A percentile compares a stretch with the other conserved stretches of the same genome.
These are phyloP conservation scores for Cyanodermella asteris DNA, from an alignment of 2,329 filamentous ascomycete species.

Conservation along the genomic window DNA sequence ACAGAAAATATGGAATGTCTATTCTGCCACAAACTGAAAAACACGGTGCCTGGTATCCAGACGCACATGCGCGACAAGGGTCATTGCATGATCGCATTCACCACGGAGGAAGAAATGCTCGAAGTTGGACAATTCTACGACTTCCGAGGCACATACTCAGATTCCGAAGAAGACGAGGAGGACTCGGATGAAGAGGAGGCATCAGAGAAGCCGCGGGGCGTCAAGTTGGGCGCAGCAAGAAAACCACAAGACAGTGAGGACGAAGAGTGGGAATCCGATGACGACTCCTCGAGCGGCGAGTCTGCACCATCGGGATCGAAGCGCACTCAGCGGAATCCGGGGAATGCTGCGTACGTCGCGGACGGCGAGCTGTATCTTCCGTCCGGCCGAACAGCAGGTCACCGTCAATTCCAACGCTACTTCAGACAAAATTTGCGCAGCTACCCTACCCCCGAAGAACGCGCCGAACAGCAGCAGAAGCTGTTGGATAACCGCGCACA, in stretches of 20 bases:
- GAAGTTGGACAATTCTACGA: slow-evolving; percentile 95
- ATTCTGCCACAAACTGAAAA: slow-evolving; percentile 65
- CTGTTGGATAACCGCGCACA: slow-evolving; percentile 32
- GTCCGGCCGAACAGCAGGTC: slow-evolving; percentile 70
- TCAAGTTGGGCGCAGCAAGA: slow-evolving; percentile 42
- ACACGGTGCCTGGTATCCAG: slow-evolving; percentile 58
- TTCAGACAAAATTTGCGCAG: slow-evolving; percentile 81
- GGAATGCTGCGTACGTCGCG: slow-evolving; percentile 68
- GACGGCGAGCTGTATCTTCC: slow-evolving; percentile 89
- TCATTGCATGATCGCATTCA: slow-evolving; percentile 91
- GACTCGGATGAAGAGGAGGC: slow-evolving; percentile 33
- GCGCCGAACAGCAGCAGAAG: slow-evolving; percentile 39
- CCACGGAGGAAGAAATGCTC: slow-evolving; percentile 69
- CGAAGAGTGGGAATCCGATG: slow-evolving; percentile 91
- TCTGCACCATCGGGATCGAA: slow-evolving; percentile 62
- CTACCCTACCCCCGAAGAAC: slow-evolving; percentile 60
- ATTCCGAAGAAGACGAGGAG: slow-evolving; percentile 42
- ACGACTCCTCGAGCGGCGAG: slow-evolving; percentile 67
- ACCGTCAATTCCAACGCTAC: slow-evolving; percentile 70
- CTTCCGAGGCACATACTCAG: slow-evolving; percentile 86
- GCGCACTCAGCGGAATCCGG: no score
- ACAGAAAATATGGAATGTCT: slow-evolving; percentile 64
- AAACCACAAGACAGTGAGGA: slow-evolving; percentile 33
- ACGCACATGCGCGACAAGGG: slow-evolving; percentile 95
- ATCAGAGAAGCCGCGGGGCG: slow-evolving; percentile 27